Conservation (phyloP, 441 rosid genomes). For the Euphorbia corollata region DNA sequence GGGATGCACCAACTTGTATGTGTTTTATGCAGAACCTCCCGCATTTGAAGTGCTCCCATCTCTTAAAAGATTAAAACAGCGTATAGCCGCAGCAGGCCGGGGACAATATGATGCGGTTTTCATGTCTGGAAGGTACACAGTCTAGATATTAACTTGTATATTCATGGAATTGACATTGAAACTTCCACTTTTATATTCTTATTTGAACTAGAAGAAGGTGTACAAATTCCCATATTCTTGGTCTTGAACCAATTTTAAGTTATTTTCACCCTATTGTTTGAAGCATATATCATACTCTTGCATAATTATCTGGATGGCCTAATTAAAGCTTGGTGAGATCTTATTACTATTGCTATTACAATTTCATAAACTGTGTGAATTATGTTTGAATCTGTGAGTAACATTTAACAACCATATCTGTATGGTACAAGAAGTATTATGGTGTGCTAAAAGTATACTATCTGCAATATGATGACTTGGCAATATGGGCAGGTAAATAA, state of each 20-base stretch:
- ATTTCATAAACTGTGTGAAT: no score
- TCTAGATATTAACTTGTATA: not conserved
- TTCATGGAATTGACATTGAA: not conserved
- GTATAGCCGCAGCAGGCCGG: conserved; percentile 65
- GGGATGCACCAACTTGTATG: not conserved
- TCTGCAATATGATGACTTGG: no score
- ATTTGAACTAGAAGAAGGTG: not conserved
- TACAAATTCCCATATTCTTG: not conserved
- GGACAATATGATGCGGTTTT: conserved; percentile 85
- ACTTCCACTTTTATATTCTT: not conserved
- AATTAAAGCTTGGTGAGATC: no score
- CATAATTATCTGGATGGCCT: not conserved
- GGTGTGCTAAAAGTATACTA: no score
- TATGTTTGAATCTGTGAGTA: no score
- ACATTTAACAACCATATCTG: no score
- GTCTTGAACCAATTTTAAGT: not conserved
- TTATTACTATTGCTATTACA: no score
- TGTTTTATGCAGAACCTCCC: conserved; percentile 64
- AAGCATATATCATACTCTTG: not conserved
- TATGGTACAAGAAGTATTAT: no score
- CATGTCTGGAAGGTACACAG: conserved; percentile 83
- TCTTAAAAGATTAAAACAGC: conserved; percentile 72
- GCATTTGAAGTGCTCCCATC: conserved; percentile 89
- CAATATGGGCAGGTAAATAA: no score
- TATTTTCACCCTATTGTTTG: not conserved